These are phyloP conservation scores for Candida suzukii DNA, from an alignment of 805 yeast genomes.

Conservation along the genomic window DNA sequence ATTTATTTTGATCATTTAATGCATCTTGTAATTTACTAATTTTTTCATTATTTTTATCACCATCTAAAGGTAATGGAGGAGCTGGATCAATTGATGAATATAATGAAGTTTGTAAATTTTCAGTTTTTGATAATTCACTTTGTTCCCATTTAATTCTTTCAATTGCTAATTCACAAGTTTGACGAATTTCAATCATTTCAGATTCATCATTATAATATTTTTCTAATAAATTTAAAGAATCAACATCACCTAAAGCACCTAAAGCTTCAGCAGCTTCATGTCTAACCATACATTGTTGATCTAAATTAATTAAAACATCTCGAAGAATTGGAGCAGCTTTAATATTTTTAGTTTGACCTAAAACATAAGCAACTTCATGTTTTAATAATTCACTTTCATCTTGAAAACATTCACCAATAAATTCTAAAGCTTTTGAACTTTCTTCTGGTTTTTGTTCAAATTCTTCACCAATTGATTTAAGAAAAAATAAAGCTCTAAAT, in stretches of 20 bases:
- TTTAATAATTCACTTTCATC: conserved; percentile 86
- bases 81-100: conserved; percentile 95
- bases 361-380: conserved; percentile 95
- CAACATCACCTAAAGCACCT: conserved; percentile 87
- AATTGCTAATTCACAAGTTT: conserved; percentile 96
- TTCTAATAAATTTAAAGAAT: conserved; percentile 59
- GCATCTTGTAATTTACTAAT: conserved; percentile 59
- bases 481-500: conserved; percentile 88
- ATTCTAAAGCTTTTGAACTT: conserved; percentile 66
- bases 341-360: conserved; percentile 89
- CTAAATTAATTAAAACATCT: conserved; percentile 53
- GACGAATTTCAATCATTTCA: conserved; percentile 72
- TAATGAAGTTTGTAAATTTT: conserved; percentile 65
- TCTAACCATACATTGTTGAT: conserved; percentile 92
- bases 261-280: conserved; percentile 99
- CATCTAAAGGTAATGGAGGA: conserved; percentile 77
- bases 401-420: conserved; percentile 76
- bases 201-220: conserved; percentile 67
- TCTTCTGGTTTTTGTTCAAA: conserved; percentile 40
- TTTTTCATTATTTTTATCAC: conserved; percentile 32
- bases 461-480: conserved; percentile 81
- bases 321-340: conserved; percentile 71
- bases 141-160: conserved; percentile 92
- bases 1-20: conserved; percentile 67
- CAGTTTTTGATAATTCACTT: conserved; percentile 57